These are phyloP conservation scores for Annona cherimola DNA, from an alignment of 164 flowering plant genomes.

Conservation along the genomic window DNA sequence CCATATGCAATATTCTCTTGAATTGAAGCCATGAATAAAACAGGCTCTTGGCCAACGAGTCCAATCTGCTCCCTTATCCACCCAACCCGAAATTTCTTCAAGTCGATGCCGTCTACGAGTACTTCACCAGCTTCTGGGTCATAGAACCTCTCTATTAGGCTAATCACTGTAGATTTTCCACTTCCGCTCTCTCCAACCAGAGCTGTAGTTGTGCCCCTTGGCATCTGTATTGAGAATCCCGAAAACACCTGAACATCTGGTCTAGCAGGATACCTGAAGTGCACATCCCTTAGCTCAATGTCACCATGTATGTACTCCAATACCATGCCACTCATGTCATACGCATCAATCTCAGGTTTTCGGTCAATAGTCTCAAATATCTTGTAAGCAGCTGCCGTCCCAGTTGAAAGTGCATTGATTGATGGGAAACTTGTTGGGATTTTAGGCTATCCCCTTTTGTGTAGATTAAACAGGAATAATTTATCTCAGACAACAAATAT, in stretches of 20 bases:
- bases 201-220: conserved; percentile 65
- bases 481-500: too few relatives aligned
- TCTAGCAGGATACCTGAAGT: conserved; percentile 72
- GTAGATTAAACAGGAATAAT: too few relatives aligned
- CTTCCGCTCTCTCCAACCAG: conserved; percentile 89
- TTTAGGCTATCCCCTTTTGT: too few relatives aligned
- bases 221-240: conserved; percentile 50
- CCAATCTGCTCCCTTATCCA: conserved; percentile 64
- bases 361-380: conserved; percentile 69
- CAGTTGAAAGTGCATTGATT: conserved; percentile 58
- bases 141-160: conserved; percentile 69
- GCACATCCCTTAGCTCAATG: conserved; percentile 63
- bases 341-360: conserved; percentile 49
- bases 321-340: conserved; percentile 34
- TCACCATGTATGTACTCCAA: conserved; percentile 60
- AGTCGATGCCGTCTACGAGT: conserved; percentile 55
- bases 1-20: conserved; percentile 68
- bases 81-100: conserved; percentile 44
- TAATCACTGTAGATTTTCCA: conserved; percentile 74
- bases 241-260: conserved; percentile 65
- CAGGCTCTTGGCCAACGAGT: conserved; percentile 69
- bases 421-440: conserved; percentile 57
- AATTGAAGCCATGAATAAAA: conserved; percentile 50
- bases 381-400: conserved; percentile 70
- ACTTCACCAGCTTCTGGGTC: conserved; percentile 79